Percentiles rank a stretch among this genome's conserved stretches.
These are phyloP conservation scores for Aspergillus floridensis DNA, from an alignment of 2,329 filamentous ascomycete genomes.

Conservation along the genomic window DNA sequence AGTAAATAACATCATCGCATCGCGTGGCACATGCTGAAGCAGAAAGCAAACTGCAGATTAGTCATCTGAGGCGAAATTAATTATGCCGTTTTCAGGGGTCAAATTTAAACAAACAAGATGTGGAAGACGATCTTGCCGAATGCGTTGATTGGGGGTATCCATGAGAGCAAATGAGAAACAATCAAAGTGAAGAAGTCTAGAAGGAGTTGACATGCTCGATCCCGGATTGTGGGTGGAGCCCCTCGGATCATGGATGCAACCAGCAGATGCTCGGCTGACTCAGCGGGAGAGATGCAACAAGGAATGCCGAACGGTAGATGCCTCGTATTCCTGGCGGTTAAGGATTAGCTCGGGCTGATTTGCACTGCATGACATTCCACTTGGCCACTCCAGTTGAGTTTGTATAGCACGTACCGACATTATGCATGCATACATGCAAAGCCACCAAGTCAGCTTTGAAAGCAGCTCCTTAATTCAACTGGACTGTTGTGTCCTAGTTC, in stretches of 20 bases:
- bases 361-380: neutral
- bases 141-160: neutral
- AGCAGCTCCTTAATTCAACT: neutral
- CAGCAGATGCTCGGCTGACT: neutral
- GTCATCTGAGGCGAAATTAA: neutral
- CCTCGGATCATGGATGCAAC: neutral
- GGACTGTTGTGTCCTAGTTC: too few relatives aligned
- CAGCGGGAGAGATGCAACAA: neutral
- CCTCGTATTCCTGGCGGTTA: neutral
- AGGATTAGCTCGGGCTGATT: neutral
- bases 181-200: neutral
- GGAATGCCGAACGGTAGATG: neutral
- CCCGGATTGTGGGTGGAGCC: neutral
- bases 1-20: neutral
- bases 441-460: neutral
- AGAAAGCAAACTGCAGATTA: neutral
- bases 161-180: neutral
- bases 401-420: constrained; percentile 4
- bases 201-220: neutral
- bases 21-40: too few relatives aligned
- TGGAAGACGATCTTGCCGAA: neutral
- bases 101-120: neutral
- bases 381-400: neutral
- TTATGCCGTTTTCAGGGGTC: neutral
- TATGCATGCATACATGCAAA: constrained; percentile 1